These are phyloP conservation scores for Fusarium nisikadoi DNA, from an alignment of 2,329 filamentous ascomycete genomes.

Conservation along the genomic window DNA sequence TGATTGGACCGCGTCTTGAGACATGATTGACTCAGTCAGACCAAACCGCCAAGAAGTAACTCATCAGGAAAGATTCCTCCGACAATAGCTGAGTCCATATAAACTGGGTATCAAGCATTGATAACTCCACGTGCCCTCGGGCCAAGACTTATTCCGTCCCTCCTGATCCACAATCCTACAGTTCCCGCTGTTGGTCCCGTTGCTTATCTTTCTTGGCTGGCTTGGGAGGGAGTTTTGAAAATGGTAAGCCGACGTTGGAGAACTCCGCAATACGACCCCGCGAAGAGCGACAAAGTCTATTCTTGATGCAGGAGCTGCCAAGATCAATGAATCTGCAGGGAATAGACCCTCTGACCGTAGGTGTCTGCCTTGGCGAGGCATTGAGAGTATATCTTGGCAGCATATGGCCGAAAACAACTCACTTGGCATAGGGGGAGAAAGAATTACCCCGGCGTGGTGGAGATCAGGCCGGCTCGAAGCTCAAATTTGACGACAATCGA, in stretches of 20 bases:
- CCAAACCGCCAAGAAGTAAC: neutral
- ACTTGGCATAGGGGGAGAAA: neutral
- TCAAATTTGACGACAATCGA: neutral
- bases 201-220: constrained; percentile 1
- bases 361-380: neutral
- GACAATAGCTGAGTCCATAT: neutral
- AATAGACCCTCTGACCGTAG: neutral
- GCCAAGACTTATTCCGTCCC: neutral
- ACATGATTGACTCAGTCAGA: neutral
- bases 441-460: neutral
- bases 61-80: neutral
- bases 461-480: neutral
- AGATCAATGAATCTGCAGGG: neutral
- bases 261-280: neutral
- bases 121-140: neutral
- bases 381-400: neutral
- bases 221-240: neutral
- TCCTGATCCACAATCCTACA: neutral
- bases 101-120: neutral
- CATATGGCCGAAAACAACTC: neutral
- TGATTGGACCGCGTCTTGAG: neutral
- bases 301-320: too few relatives aligned
- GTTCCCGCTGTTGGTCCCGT: neutral
- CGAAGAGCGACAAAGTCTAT: neutral
- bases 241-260: neutral